Base-by-base conservation (phyloP, 768 basidiomycete species). In the Gelatoporia subvermispora region DNA sequence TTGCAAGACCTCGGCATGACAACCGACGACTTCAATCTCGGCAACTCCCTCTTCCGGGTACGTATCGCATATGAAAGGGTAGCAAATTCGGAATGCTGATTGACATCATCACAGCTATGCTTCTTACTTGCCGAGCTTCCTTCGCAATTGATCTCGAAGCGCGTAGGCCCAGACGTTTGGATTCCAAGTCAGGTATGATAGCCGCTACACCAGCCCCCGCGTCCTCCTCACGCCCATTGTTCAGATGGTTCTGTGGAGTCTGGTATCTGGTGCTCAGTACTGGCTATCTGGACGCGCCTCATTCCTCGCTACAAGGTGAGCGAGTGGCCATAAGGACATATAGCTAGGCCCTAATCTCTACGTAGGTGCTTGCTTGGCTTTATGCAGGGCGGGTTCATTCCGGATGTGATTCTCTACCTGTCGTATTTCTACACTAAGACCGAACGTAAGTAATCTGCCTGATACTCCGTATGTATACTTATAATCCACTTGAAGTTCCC, bases 101-200 rank as follows among this genome's bases (percentile, higher is more conserved):
- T 46, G 15, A 18, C 41, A 13, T 21, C 28, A 20, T 13, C 17
- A 3, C 36, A 60, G 59, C 43, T 63, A 7, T 58, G 55, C 50
- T 66, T 66, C 52, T 52, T 67, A 22, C 49, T 61, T 17, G 70
- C 71, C 63, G 84, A 85, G 60, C 66, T 86, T 16, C 84, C 84
- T 16, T 84, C 82, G 0, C 83, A 85, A 58, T 67, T 85, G 17
- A 61, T 87, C 24, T 82, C 81, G 34, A 85, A 87, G 60, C 72
- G 81, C 4, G 65, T 85, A 18, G 83, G 84, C 0, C 82, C 83
- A 0, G 84, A 86, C 64, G 66, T 79, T 9, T 85, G 82, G 81
- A 73, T 84, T 48, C 79, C 80, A 1, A 70, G 67, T 22, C 81
- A 84, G 66, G 79, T 77, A 50, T 34, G 47, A n/a, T n/a, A n/a